These are phyloP conservation scores for Herpetomonas muscarum DNA, from an alignment of 208 protist species.

Conservation along the genomic window DNA sequence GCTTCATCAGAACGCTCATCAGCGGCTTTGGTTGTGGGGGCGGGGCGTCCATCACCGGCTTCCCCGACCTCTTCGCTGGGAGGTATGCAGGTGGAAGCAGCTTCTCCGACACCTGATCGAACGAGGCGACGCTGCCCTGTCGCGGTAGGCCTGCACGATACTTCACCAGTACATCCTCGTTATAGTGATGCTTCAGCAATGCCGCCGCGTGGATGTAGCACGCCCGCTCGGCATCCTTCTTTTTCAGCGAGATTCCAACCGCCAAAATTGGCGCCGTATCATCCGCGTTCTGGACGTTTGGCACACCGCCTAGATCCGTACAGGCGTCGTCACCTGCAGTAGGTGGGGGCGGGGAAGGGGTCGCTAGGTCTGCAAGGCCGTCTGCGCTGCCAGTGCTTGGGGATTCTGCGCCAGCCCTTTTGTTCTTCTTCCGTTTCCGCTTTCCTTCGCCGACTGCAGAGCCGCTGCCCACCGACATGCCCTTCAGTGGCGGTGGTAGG, in stretches of 20 bases:
- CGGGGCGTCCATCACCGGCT: neutral
- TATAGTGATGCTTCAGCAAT: constrained; percentile 34
- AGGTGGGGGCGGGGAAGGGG: too few relatives aligned
- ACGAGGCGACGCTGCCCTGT: constrained; percentile 11
- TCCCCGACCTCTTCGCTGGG: constrained; percentile 1
- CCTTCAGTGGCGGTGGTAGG: constrained; percentile 22
- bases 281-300: too few relatives aligned
- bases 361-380: too few relatives aligned
- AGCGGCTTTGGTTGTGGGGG: constrained; percentile 20
- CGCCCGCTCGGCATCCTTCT: constrained; percentile 71
- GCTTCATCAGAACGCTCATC: constrained; percentile 55
- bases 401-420: too few relatives aligned
- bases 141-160: constrained; percentile 49
- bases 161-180: constrained; percentile 46
- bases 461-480: neutral
- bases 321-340: too few relatives aligned
- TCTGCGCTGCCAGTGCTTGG: too few relatives aligned
- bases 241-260: constrained; percentile 69
- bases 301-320: too few relatives aligned
- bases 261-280: constrained; percentile 28
- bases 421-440: constrained; percentile 1
- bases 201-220: constrained; percentile 80
- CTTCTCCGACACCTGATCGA: constrained; percentile 8
- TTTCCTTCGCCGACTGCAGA: neutral
- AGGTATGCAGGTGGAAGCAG: constrained; percentile 2